Conservation (phyloP, 1,284 basidiomycete species). For the Mycena citricolor region DNA sequence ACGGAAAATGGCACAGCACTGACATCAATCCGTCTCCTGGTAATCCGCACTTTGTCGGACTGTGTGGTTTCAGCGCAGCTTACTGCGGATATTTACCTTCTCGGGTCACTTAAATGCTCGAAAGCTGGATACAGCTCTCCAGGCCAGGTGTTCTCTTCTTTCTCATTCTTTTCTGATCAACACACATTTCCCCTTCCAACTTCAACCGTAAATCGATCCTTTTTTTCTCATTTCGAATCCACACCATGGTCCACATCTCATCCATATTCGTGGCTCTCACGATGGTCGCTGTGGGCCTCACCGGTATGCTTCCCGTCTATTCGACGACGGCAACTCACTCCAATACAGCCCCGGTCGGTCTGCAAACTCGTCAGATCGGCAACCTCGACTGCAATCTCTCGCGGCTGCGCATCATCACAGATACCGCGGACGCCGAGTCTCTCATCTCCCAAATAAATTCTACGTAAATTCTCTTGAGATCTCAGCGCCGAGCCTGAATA, state of each 20-base stretch:
- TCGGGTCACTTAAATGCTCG: too few relatives aligned
- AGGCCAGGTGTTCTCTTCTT: too few relatives aligned
- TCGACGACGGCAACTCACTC: not conserved
- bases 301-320: not conserved
- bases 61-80: too few relatives aligned
- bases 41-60: too few relatives aligned
- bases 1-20: too few relatives aligned
- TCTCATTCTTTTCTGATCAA: too few relatives aligned
- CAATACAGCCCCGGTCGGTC: not conserved
- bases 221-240: too few relatives aligned
- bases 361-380: not conserved
- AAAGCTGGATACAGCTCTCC: too few relatives aligned
- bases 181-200: too few relatives aligned
- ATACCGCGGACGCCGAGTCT: not conserved
- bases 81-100: too few relatives aligned
- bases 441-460: conserved; percentile 4
- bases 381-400: conserved; percentile 1
- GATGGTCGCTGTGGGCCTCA: not conserved
- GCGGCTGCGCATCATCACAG: conserved; percentile 5
- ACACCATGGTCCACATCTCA: conserved; percentile 3
- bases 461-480: not conserved
- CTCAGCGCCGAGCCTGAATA: not conserved
- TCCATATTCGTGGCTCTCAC: not conserved
- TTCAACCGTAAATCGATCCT: too few relatives aligned
- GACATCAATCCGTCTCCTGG: too few relatives aligned